These are phyloP conservation scores for Mimosa pudica DNA, from an alignment of 306 rosid species.

Conservation along the genomic window DNA sequence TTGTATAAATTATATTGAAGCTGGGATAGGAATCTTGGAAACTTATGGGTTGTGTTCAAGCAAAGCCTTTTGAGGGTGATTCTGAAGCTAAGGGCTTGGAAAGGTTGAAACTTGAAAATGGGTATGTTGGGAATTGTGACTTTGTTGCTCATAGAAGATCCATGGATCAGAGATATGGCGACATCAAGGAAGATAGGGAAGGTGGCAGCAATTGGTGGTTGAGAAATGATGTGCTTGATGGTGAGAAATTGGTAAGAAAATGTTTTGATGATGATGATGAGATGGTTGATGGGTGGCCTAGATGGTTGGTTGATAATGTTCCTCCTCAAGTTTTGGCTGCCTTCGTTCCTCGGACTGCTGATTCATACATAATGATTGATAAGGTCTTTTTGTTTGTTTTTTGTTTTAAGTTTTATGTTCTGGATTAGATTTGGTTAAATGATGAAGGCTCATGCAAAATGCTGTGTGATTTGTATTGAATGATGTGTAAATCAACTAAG, in stretches of 20 bases:
- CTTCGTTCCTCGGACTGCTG: conserved; percentile 79
- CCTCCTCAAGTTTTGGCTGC: conserved; percentile 53
- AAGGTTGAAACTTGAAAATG: conserved; percentile 61
- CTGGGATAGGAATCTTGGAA: conserved; percentile 16
- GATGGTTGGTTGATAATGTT: conserved; percentile 53
- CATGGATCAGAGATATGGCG: conserved; percentile 46
- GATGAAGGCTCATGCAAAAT: neutral
- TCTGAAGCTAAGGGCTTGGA: conserved; percentile 41
- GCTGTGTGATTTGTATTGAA: too few relatives aligned
- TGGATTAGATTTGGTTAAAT: conserved; percentile 8
- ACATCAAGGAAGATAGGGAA: conserved; percentile 33
- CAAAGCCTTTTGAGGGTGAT: conserved; percentile 39
- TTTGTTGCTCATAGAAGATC: conserved; percentile 51
- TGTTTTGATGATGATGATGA: conserved; percentile 33
- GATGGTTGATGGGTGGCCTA: conserved; percentile 34
- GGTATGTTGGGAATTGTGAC: conserved; percentile 47
- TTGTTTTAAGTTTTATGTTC: conserved; percentile 3
- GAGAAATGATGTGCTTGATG: conserved; percentile 21
- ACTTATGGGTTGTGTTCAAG: conserved; percentile 77
- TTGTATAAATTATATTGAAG: neutral
- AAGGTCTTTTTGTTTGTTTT: conserved; percentile 51
- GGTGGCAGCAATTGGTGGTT: neutral
- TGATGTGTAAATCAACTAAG: too few relatives aligned
- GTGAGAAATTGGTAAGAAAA: conserved; percentile 36
- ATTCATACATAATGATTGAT: conserved; percentile 69